These are phyloP conservation scores for Mucor piriformis DNA, from an alignment of 371 early-diverging fungal genomes.

Conservation along the genomic window DNA sequence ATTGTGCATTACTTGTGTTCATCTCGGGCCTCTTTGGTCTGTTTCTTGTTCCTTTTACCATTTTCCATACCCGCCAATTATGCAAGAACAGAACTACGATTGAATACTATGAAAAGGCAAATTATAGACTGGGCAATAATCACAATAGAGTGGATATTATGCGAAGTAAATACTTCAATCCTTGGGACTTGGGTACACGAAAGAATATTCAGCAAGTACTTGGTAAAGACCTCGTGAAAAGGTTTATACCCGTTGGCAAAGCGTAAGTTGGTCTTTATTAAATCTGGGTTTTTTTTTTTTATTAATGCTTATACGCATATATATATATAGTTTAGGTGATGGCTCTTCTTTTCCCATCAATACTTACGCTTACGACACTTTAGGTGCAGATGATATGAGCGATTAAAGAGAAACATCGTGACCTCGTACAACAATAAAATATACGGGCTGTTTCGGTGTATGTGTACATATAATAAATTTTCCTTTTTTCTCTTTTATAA, in stretches of 20 bases:
- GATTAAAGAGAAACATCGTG: background rate
- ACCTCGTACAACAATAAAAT: slow-evolving; percentile 1
- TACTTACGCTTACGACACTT: slow-evolving; percentile 49
- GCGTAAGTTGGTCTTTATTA: slow-evolving; percentile 36
- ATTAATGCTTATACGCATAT: background rate
- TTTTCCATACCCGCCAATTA: slow-evolving; percentile 59
- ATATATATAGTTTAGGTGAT: slow-evolving; percentile 41
- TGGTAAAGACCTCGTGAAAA: slow-evolving; percentile 50
- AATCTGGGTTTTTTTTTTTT: background rate
- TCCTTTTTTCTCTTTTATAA: background rate
- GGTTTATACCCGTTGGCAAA: slow-evolving; percentile 63
- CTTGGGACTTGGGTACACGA: slow-evolving; percentile 62
- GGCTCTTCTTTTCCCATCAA: slow-evolving; percentile 49
- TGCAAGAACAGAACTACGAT: slow-evolving; percentile 69
- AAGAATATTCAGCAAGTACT: slow-evolving; percentile 63
- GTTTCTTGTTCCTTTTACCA: slow-evolving; percentile 57
- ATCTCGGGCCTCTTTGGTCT: slow-evolving; percentile 64
- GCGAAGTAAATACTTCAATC: slow-evolving; percentile 56
- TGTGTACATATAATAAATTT: background rate
- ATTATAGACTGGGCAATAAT: slow-evolving; percentile 38
- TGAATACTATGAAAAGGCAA: slow-evolving; percentile 63
- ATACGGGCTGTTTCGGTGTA: too few species aligned
- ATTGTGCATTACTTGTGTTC: slow-evolving; percentile 51
- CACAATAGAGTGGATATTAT: slow-evolving; percentile 35
- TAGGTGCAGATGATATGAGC: slow-evolving; percentile 36